phyloP scores from a whole-genome alignment of 495 filamentous ascomycete species.

The Gamarada debralockiae region DNA sequence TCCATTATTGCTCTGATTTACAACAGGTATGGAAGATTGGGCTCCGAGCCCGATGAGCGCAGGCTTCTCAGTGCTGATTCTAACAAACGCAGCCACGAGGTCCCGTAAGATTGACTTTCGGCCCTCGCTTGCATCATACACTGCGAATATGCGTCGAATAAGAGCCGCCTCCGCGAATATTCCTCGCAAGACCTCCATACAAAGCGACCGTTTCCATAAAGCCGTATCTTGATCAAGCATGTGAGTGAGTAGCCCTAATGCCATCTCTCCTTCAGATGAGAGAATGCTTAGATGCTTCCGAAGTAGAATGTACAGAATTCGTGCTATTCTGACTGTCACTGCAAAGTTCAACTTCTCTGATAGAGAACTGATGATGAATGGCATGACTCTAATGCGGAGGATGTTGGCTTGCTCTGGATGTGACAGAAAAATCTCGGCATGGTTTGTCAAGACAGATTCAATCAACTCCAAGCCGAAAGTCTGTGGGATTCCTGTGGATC shows the following conservation, averaged over 20 bases:
- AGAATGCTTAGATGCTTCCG: slow-evolving; percentile 72
- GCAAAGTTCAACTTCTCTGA: slow-evolving; percentile 78
- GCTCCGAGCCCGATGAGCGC: slow-evolving; percentile 79
- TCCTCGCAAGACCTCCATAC: slow-evolving; percentile 85
- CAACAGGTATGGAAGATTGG: slow-evolving; percentile 73
- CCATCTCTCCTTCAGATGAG: slow-evolving; percentile 76
- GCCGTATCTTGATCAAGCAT: slow-evolving; percentile 79
- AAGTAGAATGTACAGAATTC: slow-evolving; percentile 77
- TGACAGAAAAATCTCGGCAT: slow-evolving; percentile 69
- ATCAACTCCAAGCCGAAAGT: slow-evolving; percentile 87
- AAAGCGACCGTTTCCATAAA: slow-evolving; percentile 80
- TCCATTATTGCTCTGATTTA: slow-evolving; percentile 32
- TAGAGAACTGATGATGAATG: slow-evolving; percentile 71
- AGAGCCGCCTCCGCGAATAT: slow-evolving; percentile 77
- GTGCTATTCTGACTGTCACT: slow-evolving; percentile 73
- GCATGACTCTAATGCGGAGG: slow-evolving; percentile 75
- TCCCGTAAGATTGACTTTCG: slow-evolving; percentile 75
- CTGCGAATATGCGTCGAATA: slow-evolving; percentile 72
- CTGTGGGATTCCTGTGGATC: slow-evolving; percentile 68
- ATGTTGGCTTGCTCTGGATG: slow-evolving; percentile 81
- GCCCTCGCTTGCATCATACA: slow-evolving; percentile 71
- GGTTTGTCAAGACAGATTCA: slow-evolving; percentile 81
- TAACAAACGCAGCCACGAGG: slow-evolving; percentile 77
- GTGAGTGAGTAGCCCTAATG: slow-evolving; percentile 79
- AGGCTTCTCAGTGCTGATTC: slow-evolving; percentile 87